Percentiles rank a stretch among this genome's conserved stretches.
These are phyloP conservation scores for Karstenula rhodostoma DNA, from an alignment of 2,329 filamentous ascomycete genomes.

Conservation along the genomic window DNA sequence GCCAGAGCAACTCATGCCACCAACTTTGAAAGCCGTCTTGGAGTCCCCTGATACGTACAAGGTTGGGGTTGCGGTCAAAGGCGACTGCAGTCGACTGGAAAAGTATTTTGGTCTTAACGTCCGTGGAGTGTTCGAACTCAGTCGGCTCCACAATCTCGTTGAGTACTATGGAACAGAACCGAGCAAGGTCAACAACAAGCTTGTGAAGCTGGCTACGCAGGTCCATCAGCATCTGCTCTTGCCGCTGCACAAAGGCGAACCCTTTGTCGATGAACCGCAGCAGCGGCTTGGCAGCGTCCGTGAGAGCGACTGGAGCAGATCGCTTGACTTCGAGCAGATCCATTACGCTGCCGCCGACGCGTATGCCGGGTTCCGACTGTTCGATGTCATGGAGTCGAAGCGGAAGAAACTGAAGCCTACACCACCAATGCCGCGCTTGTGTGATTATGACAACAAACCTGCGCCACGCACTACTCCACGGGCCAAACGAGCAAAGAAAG, in stretches of 20 bases:
- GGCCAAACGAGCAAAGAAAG: constrained; percentile 16
- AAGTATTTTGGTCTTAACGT: constrained; percentile 68
- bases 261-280: constrained; percentile 25
- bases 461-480: constrained; percentile 17
- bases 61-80: constrained; percentile 75
- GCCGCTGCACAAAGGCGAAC: constrained; percentile 79
- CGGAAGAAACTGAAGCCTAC: constrained; percentile 71
- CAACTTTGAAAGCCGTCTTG: constrained; percentile 74
- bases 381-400: constrained; percentile 73
- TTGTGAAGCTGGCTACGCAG: constrained; percentile 73
- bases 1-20: constrained; percentile 68
- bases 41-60: constrained; percentile 76
- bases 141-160: constrained; percentile 83
- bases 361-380: constrained; percentile 82
- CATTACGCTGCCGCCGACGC: constrained; percentile 81
- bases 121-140: constrained; percentile 79
- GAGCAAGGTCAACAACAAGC: constrained; percentile 59
- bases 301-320: constrained; percentile 75
- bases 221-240: constrained; percentile 75
- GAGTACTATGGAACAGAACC: constrained; percentile 62
- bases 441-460: constrained; percentile 65
- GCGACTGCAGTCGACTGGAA: constrained; percentile 69
- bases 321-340: constrained; percentile 71
- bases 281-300: constrained; percentile 61
- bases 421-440: constrained; percentile 74